Evolutionary conservation across 2,329 filamentous ascomycete species (phyloP).

Genomic region (Alternaria arborescens): DNA sequence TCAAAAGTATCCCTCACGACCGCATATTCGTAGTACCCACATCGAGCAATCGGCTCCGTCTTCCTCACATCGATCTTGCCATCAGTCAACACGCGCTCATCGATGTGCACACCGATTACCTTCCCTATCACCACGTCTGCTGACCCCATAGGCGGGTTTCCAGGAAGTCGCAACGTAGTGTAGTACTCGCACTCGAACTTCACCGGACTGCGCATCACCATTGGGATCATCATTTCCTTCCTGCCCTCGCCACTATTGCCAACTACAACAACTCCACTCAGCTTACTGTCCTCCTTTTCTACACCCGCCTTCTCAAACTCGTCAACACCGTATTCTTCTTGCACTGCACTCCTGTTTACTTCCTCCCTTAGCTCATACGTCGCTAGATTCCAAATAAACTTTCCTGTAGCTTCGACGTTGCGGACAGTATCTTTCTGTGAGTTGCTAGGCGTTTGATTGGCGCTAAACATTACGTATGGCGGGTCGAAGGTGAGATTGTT

Average conservation of each 20-base stretch:
- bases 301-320: conserved; percentile 63
- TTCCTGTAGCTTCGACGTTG: conserved; percentile 65
- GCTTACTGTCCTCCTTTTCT: conserved; percentile 56
- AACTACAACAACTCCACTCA: conserved; percentile 42
- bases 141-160: conserved; percentile 65
- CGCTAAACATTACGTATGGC: conserved; percentile 69
- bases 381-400: conserved; percentile 68
- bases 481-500: conserved; percentile 71
- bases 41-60: conserved; percentile 67
- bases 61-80: conserved; percentile 65
- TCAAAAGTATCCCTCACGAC: conserved; percentile 66
- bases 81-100: conserved; percentile 63
- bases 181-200: conserved; percentile 67
- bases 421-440: conserved; percentile 65
- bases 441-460: conserved; percentile 61
- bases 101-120: conserved; percentile 67
- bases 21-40: conserved; percentile 68
- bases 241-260: neutral
- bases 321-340: conserved; percentile 59
- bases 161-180: conserved; percentile 63
- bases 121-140: conserved; percentile 67
- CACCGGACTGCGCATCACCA: conserved; percentile 65
- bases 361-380: conserved; percentile 64
- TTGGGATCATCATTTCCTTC: conserved; percentile 50
- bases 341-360: conserved; percentile 65